A percentile compares a stretch with the other conserved stretches of the same genome.
Evolutionary conservation across 352 stramenopile species (phyloP).

Genomic region (Pythium diclinum): DNA sequence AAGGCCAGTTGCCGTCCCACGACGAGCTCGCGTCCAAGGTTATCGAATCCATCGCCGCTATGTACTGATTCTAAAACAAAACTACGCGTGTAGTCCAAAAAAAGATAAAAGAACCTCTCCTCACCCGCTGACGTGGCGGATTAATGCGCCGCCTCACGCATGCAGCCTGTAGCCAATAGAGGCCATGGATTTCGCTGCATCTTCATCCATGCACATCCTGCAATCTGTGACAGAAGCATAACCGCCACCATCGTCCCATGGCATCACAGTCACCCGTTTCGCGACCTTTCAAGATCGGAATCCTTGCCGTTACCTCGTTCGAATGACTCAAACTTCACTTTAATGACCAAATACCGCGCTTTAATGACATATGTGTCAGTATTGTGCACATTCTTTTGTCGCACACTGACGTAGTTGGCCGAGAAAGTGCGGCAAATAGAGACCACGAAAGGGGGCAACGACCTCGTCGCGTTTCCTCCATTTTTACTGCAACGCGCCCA

Average conservation of each 20-base stretch:
- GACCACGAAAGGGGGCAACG: background rate
- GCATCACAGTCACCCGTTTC: slow-evolving; percentile 30
- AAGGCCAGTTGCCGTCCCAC: slow-evolving; percentile 46
- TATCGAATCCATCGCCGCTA: slow-evolving; percentile 43
- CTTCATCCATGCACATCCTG: background rate
- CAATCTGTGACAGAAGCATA: slow-evolving; percentile 7
- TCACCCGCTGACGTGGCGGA: slow-evolving; percentile 4
- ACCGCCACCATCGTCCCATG: slow-evolving; percentile 24
- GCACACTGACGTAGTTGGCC: background rate
- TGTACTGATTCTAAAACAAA: slow-evolving; percentile 35
- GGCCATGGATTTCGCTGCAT: background rate
- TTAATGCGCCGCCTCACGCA: background rate
- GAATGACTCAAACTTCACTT: background rate
- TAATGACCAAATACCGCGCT: background rate
- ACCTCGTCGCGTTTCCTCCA: background rate
- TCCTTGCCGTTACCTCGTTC: slow-evolving; percentile 1
- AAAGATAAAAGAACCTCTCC: background rate
- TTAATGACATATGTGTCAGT: background rate
- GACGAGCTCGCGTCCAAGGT: slow-evolving; percentile 59
- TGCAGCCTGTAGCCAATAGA: background rate
- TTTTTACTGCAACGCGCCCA: background rate
- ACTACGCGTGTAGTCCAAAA: too few species aligned
- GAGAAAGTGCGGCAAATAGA: background rate
- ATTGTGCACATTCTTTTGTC: background rate
- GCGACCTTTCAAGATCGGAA: slow-evolving; percentile 21